Percentiles rank a stretch among this genome's conserved stretches.
These are phyloP conservation scores for Phytopythium ostracodes DNA, from an alignment of 352 stramenopile species.

Conservation along the genomic window DNA sequence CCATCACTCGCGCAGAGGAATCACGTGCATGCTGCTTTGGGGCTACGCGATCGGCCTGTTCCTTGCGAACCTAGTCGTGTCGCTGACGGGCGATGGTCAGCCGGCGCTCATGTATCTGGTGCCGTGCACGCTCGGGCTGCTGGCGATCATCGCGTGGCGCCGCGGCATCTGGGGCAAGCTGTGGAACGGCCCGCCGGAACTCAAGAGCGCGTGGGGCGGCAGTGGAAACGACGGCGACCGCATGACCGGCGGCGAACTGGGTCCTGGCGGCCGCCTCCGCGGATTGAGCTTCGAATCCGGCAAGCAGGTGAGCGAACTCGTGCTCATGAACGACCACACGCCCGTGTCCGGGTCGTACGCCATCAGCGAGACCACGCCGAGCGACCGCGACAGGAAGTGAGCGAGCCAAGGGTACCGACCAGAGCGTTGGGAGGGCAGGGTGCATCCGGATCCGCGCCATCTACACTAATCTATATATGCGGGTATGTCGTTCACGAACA, in stretches of 20 bases:
- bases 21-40: constrained; percentile 85
- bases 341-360: constrained; percentile 42
- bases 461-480: neutral
- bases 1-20: constrained; percentile 33
- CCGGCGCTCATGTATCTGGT: constrained; percentile 96
- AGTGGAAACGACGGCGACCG: neutral
- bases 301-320: constrained; percentile 27
- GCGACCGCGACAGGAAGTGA: constrained; percentile 8
- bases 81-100: constrained; percentile 91
- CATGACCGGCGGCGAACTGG: constrained; percentile 8
- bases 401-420: neutral
- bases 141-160: constrained; percentile 67
- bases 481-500: neutral
- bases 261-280: constrained; percentile 17
- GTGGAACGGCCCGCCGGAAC: constrained; percentile 84
- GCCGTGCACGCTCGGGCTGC: constrained; percentile 86
- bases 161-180: constrained; percentile 87
- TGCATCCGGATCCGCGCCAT: too few relatives aligned
- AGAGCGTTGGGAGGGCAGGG: too few relatives aligned
- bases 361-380: constrained; percentile 31
- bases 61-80: constrained; percentile 93
- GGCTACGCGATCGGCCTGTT: constrained; percentile 93
- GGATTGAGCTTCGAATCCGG: constrained; percentile 19
- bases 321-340: constrained; percentile 36
- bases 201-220: constrained; percentile 18